Base-by-base conservation (phyloP, 2,329 filamentous ascomycete species). In the Blumeriella jaapii region DNA sequence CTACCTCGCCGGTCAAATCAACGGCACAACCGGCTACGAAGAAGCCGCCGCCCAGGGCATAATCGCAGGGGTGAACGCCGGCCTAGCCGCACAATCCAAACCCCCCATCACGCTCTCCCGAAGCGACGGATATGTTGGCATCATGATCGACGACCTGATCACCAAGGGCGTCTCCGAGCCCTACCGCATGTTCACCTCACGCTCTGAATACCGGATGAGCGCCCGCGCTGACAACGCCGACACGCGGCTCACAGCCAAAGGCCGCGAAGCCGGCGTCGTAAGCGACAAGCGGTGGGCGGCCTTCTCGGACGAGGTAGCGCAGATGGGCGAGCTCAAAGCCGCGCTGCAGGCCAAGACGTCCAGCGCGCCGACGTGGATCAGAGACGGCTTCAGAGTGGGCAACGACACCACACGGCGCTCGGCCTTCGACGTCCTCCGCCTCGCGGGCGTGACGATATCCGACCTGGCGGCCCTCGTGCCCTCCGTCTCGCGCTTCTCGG, bases 111-210 rank as follows among this genome's bases (percentile, higher is more conserved):
- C 71, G 0, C 63, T 98, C 18, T 78, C 78, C 6, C 72, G 91
- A 45, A 78, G 82, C 1, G 89, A 98, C 57, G 86, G 85, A 9
- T 98, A 95, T 58, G 96, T 98, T 53, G 91, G 91, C 47, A 82
- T 98, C 61, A 94, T 98, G 86, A 87, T 98, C 51, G 91, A 98
- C 59, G 91, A 98, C 56, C 74, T 98, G 23, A 78, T 93, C 54
- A 96, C 89, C 14, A 96, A 95, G 60, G 91, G 91, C 30, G 91
- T 98, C 18, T 87, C 82, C 2, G 91, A 98, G 55, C 91, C 91
- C 1, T 98, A 98, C 60, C 77, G 91, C 47, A 96, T 98, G 87
- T 98, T 98, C 63, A 98, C 91, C 2, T 82, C 83, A 5, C 77
- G 91, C 45, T 93, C 82, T 61, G 91, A 98, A 62, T 98, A 93